These are phyloP conservation scores for Quercus phellos DNA, from an alignment of 331 rosid genomes.

Conservation along the genomic window DNA sequence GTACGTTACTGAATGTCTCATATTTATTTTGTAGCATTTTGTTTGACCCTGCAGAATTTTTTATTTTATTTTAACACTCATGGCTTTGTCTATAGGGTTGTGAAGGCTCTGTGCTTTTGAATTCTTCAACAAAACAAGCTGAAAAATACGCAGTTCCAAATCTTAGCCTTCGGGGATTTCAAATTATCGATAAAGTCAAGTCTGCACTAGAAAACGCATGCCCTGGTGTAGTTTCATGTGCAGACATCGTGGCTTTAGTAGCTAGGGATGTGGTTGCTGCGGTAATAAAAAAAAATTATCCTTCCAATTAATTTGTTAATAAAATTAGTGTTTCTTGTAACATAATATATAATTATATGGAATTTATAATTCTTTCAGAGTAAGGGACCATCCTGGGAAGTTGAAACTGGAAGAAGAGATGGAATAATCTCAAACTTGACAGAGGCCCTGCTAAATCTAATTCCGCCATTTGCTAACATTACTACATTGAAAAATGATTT, in stretches of 20 bases:
- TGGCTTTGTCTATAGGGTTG: slow-evolving; percentile 24
- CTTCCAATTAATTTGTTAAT: background rate
- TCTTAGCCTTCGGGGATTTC: slow-evolving; percentile 22
- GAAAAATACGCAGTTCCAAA: slow-evolving; percentile 27
- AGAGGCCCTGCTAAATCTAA: slow-evolving; percentile 19
- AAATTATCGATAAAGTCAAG: slow-evolving; percentile 26
- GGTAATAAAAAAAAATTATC: background rate
- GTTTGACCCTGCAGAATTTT: no score
- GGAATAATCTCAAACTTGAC: slow-evolving; percentile 28
- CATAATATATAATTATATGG: background rate
- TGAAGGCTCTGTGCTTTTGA: slow-evolving; percentile 33
- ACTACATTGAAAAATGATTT: slow-evolving; percentile 22
- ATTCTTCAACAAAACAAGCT: slow-evolving; percentile 23
- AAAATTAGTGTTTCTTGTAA: background rate
- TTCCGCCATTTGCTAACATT: slow-evolving; percentile 30
- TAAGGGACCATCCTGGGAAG: slow-evolving; percentile 37
- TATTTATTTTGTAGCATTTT: no score
- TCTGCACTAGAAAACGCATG: slow-evolving; percentile 28
- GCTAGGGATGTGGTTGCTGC: slow-evolving; percentile 27
- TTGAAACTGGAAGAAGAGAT: slow-evolving; percentile 45
- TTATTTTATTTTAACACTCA: background rate
- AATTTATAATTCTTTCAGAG: slow-evolving; percentile 11
- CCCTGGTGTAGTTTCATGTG: slow-evolving; percentile 33
- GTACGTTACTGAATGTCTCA: background rate
- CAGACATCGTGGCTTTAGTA: slow-evolving; percentile 28